phyloP scores from a whole-genome alignment of 1,139 yeast species.

The Maudiozyma humilis region DNA sequence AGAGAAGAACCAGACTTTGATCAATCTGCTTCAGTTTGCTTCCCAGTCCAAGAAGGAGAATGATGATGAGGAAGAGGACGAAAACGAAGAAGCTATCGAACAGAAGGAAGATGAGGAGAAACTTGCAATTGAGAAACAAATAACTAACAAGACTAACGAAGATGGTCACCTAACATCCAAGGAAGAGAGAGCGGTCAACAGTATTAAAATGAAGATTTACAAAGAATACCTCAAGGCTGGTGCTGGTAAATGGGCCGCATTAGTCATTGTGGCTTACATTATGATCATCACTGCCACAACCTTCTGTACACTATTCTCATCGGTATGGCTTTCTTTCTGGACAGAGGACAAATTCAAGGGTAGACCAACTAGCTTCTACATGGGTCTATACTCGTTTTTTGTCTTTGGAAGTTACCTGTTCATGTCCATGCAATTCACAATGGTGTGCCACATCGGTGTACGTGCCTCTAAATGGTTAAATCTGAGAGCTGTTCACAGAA shows the following conservation, averaged over 20 bases:
- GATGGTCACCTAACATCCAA: constrained; percentile 37
- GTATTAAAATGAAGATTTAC: constrained; percentile 41
- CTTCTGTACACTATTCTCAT: constrained; percentile 56
- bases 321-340: constrained; percentile 87
- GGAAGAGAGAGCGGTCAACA: constrained; percentile 46
- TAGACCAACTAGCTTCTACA: constrained; percentile 49
- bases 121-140: constrained; percentile 21
- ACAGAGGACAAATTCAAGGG: constrained; percentile 45
- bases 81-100: constrained; percentile 19
- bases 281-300: constrained; percentile 38
- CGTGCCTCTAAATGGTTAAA: constrained; percentile 37
- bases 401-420: constrained; percentile 42
- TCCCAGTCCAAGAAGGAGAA: constrained; percentile 31
- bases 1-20: constrained; percentile 40
- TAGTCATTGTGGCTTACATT: constrained; percentile 38
- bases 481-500: constrained; percentile 47
- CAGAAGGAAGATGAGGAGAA: constrained; percentile 17
- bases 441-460: constrained; percentile 48
- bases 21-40: constrained; percentile 44
- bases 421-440: constrained; percentile 44
- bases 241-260: constrained; percentile 37
- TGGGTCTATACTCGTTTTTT: constrained; percentile 59
- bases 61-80: constrained; percentile 16
- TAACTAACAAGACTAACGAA: constrained; percentile 12
- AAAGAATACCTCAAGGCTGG: constrained; percentile 43